phyloP scores from a whole-genome alignment of 2,329 filamentous ascomycete genomes.

The Calonectria pauciramosa region DNA sequence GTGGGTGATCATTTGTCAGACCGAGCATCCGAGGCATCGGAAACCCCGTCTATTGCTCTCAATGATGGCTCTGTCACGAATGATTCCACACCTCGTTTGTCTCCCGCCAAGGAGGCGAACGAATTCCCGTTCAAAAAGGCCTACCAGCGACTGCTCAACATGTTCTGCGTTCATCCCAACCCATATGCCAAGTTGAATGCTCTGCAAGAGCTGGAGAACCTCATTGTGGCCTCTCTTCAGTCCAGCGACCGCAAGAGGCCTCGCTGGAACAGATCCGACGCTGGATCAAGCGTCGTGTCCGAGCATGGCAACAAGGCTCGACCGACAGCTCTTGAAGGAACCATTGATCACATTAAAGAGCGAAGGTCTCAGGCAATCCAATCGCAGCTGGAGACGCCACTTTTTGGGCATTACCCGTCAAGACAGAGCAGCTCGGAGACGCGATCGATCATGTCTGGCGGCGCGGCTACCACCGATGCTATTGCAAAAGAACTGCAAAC shows the following conservation, averaged over 20 bases:
- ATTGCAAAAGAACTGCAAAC: conserved; percentile 77
- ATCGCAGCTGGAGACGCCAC: conserved; percentile 44
- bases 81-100: conserved; percentile 43
- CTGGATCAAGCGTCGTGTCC: conserved; percentile 49
- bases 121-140: conserved; percentile 87
- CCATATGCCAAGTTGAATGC: conserved; percentile 88
- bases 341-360: conserved; percentile 79
- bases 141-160: conserved; percentile 83
- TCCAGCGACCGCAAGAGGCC: conserved; percentile 51
- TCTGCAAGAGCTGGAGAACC: conserved; percentile 83
- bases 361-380: conserved; percentile 69
- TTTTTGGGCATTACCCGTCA: conserved; percentile 50
- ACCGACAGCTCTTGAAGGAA: conserved; percentile 71
- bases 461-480: conserved; percentile 70
- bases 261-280: conserved; percentile 54
- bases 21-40: conserved; percentile 54
- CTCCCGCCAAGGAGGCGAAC: conserved; percentile 43
- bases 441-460: conserved; percentile 63
- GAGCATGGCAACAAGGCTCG: conserved; percentile 52
- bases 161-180: conserved; percentile 91
- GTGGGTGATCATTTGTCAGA: conserved; percentile 58
- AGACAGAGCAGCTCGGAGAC: conserved; percentile 62
- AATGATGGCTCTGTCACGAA: conserved; percentile 55
- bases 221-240: conserved; percentile 81
- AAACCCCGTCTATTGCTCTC: conserved; percentile 53